phyloP scores from a whole-genome alignment of 1,284 basidiomycete genomes.

The Marasmius sp. region DNA sequence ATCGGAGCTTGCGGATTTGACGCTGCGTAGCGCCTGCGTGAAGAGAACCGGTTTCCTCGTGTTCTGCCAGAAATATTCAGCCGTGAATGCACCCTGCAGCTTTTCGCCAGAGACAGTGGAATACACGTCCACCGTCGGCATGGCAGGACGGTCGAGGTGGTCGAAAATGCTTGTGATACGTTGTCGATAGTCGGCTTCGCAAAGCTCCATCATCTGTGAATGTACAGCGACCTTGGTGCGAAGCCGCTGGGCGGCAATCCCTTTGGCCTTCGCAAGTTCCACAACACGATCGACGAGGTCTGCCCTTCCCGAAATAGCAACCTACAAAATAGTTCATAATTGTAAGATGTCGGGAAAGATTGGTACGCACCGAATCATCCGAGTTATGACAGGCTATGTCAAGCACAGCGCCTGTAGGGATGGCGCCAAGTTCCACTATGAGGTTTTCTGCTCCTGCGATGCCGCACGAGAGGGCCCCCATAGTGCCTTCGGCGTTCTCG shows the following conservation, averaged over 20 bases:
- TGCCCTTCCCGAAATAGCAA: constrained; percentile 31
- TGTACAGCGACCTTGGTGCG: constrained; percentile 33
- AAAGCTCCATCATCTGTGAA: constrained; percentile 31
- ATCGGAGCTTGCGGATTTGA: constrained; percentile 4
- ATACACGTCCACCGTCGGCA: too few relatives aligned
- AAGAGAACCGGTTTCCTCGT: constrained; percentile 23
- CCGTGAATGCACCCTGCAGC: constrained; percentile 1
- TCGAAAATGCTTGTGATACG: constrained; percentile 25
- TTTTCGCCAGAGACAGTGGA: constrained; percentile 11
- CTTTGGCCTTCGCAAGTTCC: constrained; percentile 10
- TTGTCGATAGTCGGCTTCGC: constrained; percentile 23
- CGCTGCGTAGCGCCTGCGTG: constrained; percentile 10
- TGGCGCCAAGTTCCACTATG: constrained; percentile 16
- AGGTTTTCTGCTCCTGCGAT: constrained; percentile 21
- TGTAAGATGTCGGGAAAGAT: too few relatives aligned
- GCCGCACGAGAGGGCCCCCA: constrained; percentile 35
- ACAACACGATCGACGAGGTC: constrained; percentile 24
- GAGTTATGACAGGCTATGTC: constrained; percentile 36
- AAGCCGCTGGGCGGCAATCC: constrained; percentile 29
- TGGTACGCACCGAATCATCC: constrained; percentile 26
- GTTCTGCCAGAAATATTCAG: constrained; percentile 24
- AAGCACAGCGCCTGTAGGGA: constrained; percentile 14
- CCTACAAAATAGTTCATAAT: too few relatives aligned
- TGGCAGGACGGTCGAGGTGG: not conserved
- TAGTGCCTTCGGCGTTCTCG: constrained; percentile 27